phyloP scores from a whole-genome alignment of 2,329 filamentous ascomycete genomes.

The Colletotrichum cereale region DNA sequence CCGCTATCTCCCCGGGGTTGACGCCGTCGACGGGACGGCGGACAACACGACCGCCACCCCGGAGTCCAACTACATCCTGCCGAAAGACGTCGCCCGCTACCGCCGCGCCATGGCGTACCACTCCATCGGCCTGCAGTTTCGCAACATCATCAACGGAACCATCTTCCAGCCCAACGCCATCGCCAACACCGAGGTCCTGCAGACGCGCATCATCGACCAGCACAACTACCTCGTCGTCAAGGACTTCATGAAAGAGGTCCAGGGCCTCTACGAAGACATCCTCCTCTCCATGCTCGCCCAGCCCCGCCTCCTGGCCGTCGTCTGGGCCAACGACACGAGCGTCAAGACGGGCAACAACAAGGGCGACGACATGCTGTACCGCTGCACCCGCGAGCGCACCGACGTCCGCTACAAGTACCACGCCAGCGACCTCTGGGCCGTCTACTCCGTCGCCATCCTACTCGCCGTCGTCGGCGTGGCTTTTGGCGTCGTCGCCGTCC shows the following conservation, averaged over 20 bases:
- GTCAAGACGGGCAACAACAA: slow-evolving; percentile 41
- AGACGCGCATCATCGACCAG: slow-evolving; percentile 55
- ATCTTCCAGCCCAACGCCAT: slow-evolving; percentile 45
- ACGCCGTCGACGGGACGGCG: slow-evolving; percentile 49
- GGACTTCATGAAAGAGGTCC: slow-evolving; percentile 45
- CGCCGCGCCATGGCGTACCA: slow-evolving; percentile 50
- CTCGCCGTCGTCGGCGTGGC: slow-evolving; percentile 46
- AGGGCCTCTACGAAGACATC: slow-evolving; percentile 51
- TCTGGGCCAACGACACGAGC: slow-evolving; percentile 47
- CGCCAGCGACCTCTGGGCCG: slow-evolving; percentile 50
- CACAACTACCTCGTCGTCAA: slow-evolving; percentile 46
- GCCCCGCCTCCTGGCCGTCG: slow-evolving; percentile 50
- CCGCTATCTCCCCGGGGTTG: slow-evolving; percentile 41
- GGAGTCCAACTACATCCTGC: slow-evolving; percentile 46
- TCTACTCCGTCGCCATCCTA: slow-evolving; percentile 50
- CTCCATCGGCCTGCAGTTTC: slow-evolving; percentile 47
- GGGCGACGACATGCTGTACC: slow-evolving; percentile 44
- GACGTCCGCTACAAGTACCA: slow-evolving; percentile 48
- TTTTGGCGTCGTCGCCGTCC: slow-evolving; percentile 48
- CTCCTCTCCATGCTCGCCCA: slow-evolving; percentile 51
- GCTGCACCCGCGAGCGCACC: slow-evolving; percentile 46
- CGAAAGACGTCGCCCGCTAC: slow-evolving; percentile 44
- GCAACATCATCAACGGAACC: slow-evolving; percentile 48
- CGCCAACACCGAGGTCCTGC: slow-evolving; percentile 50
- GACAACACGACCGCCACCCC: slow-evolving; percentile 49